Evolutionary conservation across 495 filamentous ascomycete species (phyloP), one percentile per base, ranked within the genome.

Genomic region (Podospora pseudopauciseta): DNA sequence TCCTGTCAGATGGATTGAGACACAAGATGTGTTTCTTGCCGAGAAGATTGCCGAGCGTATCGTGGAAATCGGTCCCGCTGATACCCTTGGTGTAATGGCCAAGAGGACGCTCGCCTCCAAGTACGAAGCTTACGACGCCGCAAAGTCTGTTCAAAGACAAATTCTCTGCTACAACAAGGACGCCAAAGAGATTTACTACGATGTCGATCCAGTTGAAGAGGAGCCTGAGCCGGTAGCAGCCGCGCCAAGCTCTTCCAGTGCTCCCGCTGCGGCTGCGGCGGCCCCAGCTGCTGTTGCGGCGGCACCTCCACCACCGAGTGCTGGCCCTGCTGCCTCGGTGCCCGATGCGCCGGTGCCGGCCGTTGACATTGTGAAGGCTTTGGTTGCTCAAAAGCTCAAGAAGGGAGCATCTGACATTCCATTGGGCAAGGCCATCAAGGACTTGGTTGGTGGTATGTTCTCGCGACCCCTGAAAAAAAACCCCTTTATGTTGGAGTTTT

Each of bases 81-180:
- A 99, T 79, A 99, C 95, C n/a, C 85, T 99, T 30, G 94, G 95
- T 74, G 94, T 91, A 60, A 99, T 99, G 95, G 95, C 95, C 60
- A 95, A 94, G 81, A 86, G 95, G 69, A 99, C 95, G 34, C 85
- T 99, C 44, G 92, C 94, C 59, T 92, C 94, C 72, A 98, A 98
- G 80, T 99, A 99, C 80, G 96, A 99, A 86, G 94, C 95, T 68
- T 97, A 97, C 78, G 95, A 99, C 80, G 95, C 96, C 32, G 95
- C 95, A 32, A 93, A 92, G 73, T 97, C 93, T 0, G 88, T 97
- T 19, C 93, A 97, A 78, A 88, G 95, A 72, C 94, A 98, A 80
- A 98, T 99, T 79, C 88, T 98, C 55, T 98, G 95, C 84, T 99
- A 98, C 85, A 97, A 96, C 81, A 99, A 99, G 79, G 95, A 99